Evolutionary conservation across 2,329 filamentous ascomycete genomes (phyloP), one percentile per base, ranked within the genome.

Genomic region (Rhinocladiella mackenziei): DNA sequence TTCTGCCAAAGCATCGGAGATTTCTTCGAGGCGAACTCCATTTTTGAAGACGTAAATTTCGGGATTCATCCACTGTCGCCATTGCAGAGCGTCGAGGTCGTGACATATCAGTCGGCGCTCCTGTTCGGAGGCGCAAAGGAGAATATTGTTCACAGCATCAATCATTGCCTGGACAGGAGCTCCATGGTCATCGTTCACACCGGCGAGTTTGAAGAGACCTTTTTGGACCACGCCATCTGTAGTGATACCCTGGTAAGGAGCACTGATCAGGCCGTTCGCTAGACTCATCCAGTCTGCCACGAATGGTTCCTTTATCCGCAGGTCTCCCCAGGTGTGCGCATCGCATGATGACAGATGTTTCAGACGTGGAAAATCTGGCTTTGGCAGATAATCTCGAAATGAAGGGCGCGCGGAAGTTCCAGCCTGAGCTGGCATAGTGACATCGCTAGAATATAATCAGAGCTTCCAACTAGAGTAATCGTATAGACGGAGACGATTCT

Each of bases 61-160:
- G 4, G 41, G 41, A 14, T 44, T 44, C 33, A 39, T 32, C 41
- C 41, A 44, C 14, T 10, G 10, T 14, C 41, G 41, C 41, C 33
- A 38, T 25, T 44, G 33, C 11, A 30, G 8, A 5, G 34, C 41
- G 17, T 39, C 34, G 25, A 44, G 11, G 5, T 23, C 18, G 14
- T 19, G n/a, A 32, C 8, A 5, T 19, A 13, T 40, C 7, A 4
- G 18, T n/a, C 14, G 3, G 10, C 14, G 17, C 14, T 3, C 25
- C 29, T 5, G 31, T 13, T 4, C 3, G n/a, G 2, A 42, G 10
- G 9, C n/a, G n/a, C n/a, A n/a, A n/a, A n/a, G n/a, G n/a, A n/a
- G n/a, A n/a, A 37, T n/a, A 2, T 19, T 43, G 6, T 20, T 14
- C n/a, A 32, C 40, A 29, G 31, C 40, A 20, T 29, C 13, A 8